Conservation (phyloP, 805 yeast genomes). For the Saccharomyces mikatae region DNA sequence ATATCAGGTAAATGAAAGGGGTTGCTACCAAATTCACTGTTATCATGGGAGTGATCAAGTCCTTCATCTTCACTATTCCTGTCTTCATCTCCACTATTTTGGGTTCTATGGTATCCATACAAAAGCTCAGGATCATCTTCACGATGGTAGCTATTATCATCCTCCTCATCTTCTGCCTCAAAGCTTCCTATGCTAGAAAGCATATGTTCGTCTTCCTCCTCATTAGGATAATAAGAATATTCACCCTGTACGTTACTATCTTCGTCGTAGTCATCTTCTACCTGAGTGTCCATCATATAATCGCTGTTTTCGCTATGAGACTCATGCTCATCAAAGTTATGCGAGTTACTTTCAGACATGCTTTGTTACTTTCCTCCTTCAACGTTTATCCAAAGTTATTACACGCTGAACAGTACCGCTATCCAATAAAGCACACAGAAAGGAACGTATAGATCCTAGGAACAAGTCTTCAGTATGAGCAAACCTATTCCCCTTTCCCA, state of each 20-base stretch:
- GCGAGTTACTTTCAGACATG: neutral
- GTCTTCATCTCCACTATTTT: constrained; percentile 23
- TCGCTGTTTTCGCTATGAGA: constrained; percentile 8
- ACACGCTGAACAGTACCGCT: no score
- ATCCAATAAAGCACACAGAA: neutral
- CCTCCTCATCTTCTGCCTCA: constrained; percentile 22
- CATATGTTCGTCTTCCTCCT: neutral
- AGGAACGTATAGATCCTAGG: neutral
- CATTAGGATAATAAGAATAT: neutral
- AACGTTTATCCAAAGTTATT: neutral
- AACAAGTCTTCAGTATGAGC: neutral
- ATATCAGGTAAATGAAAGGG: constrained; percentile 22
- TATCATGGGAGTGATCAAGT: constrained; percentile 9
- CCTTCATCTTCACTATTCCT: constrained; percentile 13
- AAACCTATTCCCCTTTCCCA: neutral
- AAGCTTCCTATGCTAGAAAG: neutral
- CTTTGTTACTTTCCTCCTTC: neutral
- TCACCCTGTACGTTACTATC: neutral
- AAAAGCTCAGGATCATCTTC: constrained; percentile 14
- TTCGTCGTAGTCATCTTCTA: constrained; percentile 1
- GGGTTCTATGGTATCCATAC: constrained; percentile 5
- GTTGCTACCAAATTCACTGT: constrained; percentile 4
- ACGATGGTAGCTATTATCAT: constrained; percentile 18
- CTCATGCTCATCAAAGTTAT: constrained; percentile 3
- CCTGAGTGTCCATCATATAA: constrained; percentile 6